Percentiles rank a stretch among this genome's conserved stretches.
Conservation (phyloP, 1,139 yeast genomes). For the Protomyces gravidus region DNA sequence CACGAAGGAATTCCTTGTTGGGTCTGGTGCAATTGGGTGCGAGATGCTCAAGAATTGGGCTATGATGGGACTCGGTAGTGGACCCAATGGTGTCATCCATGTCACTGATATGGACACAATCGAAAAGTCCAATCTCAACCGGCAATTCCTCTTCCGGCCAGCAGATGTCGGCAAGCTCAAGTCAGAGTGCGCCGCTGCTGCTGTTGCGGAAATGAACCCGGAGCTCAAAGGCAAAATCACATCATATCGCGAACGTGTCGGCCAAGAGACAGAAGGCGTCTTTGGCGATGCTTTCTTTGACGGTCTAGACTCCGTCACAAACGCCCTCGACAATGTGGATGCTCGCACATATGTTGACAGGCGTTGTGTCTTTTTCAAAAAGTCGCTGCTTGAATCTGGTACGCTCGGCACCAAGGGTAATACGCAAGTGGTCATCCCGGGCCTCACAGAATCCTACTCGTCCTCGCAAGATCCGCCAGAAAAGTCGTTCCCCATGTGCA, state of each 20-base stretch:
- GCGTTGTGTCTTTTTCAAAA: slow-evolving; percentile 87
- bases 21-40: slow-evolving; percentile 99
- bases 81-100: slow-evolving; percentile 75
- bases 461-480: slow-evolving; percentile 99
- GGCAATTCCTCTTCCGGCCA: slow-evolving; percentile 93
- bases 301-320: slow-evolving; percentile 77
- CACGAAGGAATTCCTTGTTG: slow-evolving; percentile 81
- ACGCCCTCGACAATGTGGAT: slow-evolving; percentile 94
- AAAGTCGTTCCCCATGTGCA: slow-evolving; percentile 93
- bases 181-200: slow-evolving; percentile 83
- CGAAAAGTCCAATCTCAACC: slow-evolving; percentile 89
- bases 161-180: slow-evolving; percentile 89
- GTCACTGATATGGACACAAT: slow-evolving; percentile 94
- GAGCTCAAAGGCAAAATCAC: slow-evolving; percentile 72
- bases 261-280: slow-evolving; percentile 82
- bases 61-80: slow-evolving; percentile 89
- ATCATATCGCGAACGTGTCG: slow-evolving; percentile 79
- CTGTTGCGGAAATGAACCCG: slow-evolving; percentile 81
- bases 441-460: slow-evolving; percentile 88
- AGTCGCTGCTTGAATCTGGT: slow-evolving; percentile 91
- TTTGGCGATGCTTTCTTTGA: slow-evolving; percentile 88
- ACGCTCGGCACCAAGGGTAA: slow-evolving; percentile 98
- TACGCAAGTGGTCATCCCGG: slow-evolving; percentile 92
- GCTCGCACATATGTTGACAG: slow-evolving; percentile 97
- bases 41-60: slow-evolving; percentile 99